phyloP scores from a whole-genome alignment of 306 rosid genomes.

The Vigna angularis region DNA sequence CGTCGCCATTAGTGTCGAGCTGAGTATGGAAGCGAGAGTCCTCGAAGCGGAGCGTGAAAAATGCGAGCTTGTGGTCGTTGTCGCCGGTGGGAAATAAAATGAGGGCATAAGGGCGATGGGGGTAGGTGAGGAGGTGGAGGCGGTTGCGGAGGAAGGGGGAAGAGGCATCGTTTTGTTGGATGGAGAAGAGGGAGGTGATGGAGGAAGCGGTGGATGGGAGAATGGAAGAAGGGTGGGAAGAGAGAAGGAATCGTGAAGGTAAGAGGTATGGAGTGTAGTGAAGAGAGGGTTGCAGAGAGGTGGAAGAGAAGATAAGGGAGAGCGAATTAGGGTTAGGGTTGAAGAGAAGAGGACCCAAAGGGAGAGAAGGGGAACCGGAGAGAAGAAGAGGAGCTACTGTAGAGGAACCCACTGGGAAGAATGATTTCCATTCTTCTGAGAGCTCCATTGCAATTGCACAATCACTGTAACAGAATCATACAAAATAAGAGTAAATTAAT shows the following conservation, averaged over 20 bases:
- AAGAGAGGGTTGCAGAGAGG: constrained; percentile 52
- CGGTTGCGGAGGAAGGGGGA: constrained; percentile 51
- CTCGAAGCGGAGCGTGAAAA: constrained; percentile 42
- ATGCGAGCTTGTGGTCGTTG: constrained; percentile 60
- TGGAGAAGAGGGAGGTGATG: constrained; percentile 42
- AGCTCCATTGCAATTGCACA: constrained; percentile 45
- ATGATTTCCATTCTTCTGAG: constrained; percentile 62
- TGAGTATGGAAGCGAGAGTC: constrained; percentile 33
- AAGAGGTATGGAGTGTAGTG: constrained; percentile 50
- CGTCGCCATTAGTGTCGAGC: constrained; percentile 15
- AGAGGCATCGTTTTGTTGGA: constrained; percentile 16
- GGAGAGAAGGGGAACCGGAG: constrained; percentile 11
- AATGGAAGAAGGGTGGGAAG: constrained; percentile 51
- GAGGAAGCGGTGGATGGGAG: constrained; percentile 68
- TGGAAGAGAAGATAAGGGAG: constrained; percentile 50
- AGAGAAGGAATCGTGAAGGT: constrained; percentile 49
- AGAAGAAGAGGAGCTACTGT: constrained; percentile 43
- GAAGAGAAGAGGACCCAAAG: constrained; percentile 70
- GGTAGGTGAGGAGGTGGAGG: constrained; percentile 55
- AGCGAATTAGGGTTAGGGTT: constrained; percentile 57
- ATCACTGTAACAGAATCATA: no score
- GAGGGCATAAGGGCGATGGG: constrained; percentile 27
- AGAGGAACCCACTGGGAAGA: constrained; percentile 61
- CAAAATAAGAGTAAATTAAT: no score
- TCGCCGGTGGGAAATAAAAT: constrained; percentile 68